A percentile compares a stretch with the other conserved stretches of the same genome.
Conservation (phyloP, 2,329 filamentous ascomycete genomes). For the Calonectria pauciramosa region DNA sequence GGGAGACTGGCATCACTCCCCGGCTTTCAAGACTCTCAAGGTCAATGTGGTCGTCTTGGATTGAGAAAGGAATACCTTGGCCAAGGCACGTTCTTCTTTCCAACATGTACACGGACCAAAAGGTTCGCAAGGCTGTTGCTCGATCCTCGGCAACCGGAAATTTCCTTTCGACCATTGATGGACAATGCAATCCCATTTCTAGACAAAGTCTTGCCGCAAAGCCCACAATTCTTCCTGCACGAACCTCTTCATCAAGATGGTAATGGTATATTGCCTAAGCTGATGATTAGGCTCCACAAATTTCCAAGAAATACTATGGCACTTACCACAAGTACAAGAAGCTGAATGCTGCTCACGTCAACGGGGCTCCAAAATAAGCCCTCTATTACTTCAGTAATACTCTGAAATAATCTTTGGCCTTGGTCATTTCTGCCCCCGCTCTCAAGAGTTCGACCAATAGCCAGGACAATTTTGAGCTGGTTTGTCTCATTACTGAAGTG, state of each 20-base stretch:
- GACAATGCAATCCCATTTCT: slow-evolving; percentile 19
- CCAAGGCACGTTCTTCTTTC: slow-evolving; percentile 21
- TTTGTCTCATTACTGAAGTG: slow-evolving; percentile 19
- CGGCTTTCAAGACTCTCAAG: not conserved
- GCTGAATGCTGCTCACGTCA: not conserved
- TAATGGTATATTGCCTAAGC: slow-evolving; percentile 14
- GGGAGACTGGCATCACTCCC: not conserved
- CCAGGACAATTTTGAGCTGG: slow-evolving; percentile 16
- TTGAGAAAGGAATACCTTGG: slow-evolving; percentile 16
- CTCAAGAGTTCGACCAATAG: slow-evolving; percentile 15
- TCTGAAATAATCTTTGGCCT: slow-evolving; percentile 10
- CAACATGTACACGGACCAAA: slow-evolving; percentile 19
- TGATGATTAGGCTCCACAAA: not conserved
- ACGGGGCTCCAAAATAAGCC: slow-evolving; percentile 15
- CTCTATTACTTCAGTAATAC: slow-evolving; percentile 11
- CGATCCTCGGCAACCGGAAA: not conserved
- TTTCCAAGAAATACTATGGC: not conserved
- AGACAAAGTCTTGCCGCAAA: slow-evolving; percentile 23
- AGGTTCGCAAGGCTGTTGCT: not conserved
- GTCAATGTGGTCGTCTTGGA: slow-evolving; percentile 15
- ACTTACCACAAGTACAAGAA: slow-evolving; percentile 12
- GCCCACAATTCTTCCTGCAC: slow-evolving; percentile 10
- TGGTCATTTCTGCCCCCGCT: slow-evolving; percentile 9
- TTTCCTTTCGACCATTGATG: not conserved
- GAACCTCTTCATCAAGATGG: slow-evolving; percentile 19